Evolutionary conservation across 2,329 filamentous ascomycete genomes (phyloP), one percentile per base, ranked within the genome.

Genomic region (Aspergillus melleus): DNA sequence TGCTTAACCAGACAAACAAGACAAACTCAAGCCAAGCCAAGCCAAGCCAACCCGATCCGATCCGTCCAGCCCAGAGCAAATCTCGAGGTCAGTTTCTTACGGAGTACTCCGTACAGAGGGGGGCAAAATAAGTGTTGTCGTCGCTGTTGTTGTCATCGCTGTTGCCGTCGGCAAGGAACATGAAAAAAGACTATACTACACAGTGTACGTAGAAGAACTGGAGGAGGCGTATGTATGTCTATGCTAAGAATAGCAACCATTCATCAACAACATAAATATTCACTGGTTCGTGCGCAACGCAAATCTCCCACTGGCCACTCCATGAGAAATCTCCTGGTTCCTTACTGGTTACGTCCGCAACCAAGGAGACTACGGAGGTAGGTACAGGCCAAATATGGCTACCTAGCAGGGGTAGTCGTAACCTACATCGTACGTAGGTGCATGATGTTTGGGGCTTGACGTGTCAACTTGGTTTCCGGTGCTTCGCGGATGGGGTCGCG

Each of bases 231-330:
- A 42, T 14, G 24, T 24, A 6, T 24, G 24, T 24, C 24, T 24
- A 42, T 16, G 19, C 53, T 55, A 55, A 55, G 53, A 55, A 55
- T 55, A 55, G 29, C 10, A 52, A 49, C 29, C 11, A n/a, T 16
- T 16, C 36, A 12, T 8, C 6, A 42, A 12, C 32, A 36, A 12
- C 12, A 2, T 36, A 2, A 14, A 11, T 14, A 46, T 29, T 26
- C 53, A 47, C 29, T 55, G 53, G 26, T 47, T 8, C 44, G 24
- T 49, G n/a, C 53, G 44, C 24, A 49, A n/a, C 16, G 12, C 32
- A 52, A 20, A 55, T 30, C 46, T 49, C 36, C 36, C 16, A 42
- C 36, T 42, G 36, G 36, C 36, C 16, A 42, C 14, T 42, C 32
- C 11, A 4, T 29, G 10, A 8, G 11, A 36, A 36, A 36, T 36